Base-by-base conservation (phyloP, 2,329 filamentous ascomycete genomes). In the Dactylellina parvicollis region DNA sequence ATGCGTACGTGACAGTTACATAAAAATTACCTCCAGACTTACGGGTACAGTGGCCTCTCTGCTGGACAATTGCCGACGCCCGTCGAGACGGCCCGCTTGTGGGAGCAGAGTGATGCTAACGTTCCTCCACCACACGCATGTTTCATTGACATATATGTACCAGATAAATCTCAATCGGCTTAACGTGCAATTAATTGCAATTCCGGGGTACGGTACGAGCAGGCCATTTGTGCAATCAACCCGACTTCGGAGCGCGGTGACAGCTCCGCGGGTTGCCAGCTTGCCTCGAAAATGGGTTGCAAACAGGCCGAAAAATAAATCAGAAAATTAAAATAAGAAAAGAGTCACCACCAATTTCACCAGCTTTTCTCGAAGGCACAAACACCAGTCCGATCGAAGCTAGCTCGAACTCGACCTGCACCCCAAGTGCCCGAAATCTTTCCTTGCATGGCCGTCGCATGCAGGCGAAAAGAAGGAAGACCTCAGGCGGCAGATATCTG, bases 211-310 rank as follows among this genome's bases (percentile, higher is more conserved):
- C 12, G 30, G 12, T 32, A 5, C 12, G 12, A n/a, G 34, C 34
- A 14, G 34, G n/a, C n/a, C n/a, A n/a, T n/a, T n/a, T n/a, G 12
- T 9, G 16, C 34, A 4, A 20, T 49, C 40, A 9, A 70, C 47
- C 65, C 66, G 66, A 62, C 57, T 42, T 71, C 66, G 66, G 66
- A 71, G 66, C 18, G 38, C 8, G 52, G 14, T 32, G 50, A 65
- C 38, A 5, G 40, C 60, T 65, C 60, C 60, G 49, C 59, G 46
- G 52, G 20, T 8, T 52, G 47, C 10, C 22, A n/a, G n/a, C n/a
- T n/a, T n/a, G n/a, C n/a, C n/a, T n/a, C n/a, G n/a, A n/a, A n/a
- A n/a, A n/a, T n/a, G n/a, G n/a, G n/a, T n/a, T 55, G 32, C 26
- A 22, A 40, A 36, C 34, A 22, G 26, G 1, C 4, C 24, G 16